Conservation (phyloP, 306 rosid genomes). For the Cicer chorassanicum region DNA sequence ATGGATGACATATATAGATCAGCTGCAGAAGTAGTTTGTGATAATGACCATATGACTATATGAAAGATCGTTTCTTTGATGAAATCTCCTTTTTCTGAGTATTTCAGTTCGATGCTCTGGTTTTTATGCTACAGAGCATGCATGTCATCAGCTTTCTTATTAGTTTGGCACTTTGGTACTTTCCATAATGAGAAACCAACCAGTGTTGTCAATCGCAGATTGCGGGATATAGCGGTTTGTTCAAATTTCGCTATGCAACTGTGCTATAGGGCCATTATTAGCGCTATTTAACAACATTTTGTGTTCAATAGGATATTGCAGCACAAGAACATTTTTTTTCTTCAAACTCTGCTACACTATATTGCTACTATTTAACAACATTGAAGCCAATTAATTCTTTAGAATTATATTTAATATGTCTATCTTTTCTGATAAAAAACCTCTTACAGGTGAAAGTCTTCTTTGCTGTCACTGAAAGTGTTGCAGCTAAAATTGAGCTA, state of each 20-base stretch:
- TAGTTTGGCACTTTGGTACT: constrained; percentile 31
- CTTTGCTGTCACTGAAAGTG: constrained; percentile 87
- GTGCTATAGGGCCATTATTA: too few relatives aligned
- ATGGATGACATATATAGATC: constrained; percentile 17
- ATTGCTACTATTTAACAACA: too few relatives aligned
- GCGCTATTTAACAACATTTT: too few relatives aligned
- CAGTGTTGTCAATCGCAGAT: too few relatives aligned
- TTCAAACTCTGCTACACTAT: too few relatives aligned
- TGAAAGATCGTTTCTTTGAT: constrained; percentile 16
- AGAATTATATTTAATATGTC: constrained; percentile 10
- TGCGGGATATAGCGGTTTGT: too few relatives aligned
- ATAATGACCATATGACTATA: constrained; percentile 1
- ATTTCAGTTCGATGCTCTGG: constrained; percentile 24
- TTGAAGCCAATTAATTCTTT: neutral
- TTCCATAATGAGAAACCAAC: neutral
- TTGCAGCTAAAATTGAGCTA: constrained; percentile 82
- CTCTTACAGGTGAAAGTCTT: constrained; percentile 74
- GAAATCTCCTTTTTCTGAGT: neutral
- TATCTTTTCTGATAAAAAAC: constrained; percentile 30
- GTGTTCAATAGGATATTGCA: too few relatives aligned
- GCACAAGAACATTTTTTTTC: too few relatives aligned
- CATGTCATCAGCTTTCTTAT: constrained; percentile 27
- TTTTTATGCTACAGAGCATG: constrained; percentile 10
- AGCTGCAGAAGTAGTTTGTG: constrained; percentile 23
- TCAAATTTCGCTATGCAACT: too few relatives aligned